phyloP scores from a whole-genome alignment of 202 grass and related monocot species.

The Brachypodium distachyon region DNA sequence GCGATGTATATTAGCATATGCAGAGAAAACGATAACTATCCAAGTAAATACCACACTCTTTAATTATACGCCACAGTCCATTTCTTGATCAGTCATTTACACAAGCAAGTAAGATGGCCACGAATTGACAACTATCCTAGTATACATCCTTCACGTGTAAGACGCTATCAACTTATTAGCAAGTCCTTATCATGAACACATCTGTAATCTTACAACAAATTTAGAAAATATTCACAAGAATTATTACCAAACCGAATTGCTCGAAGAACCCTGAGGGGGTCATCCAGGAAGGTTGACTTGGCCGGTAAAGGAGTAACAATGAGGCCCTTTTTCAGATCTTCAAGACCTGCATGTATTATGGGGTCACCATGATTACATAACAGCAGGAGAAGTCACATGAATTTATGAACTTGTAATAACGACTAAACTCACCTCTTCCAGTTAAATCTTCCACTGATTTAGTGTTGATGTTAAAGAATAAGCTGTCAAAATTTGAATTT shows the following conservation, averaged over 20 bases:
- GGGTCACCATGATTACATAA: constrained; percentile 19
- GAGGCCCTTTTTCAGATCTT: constrained; percentile 64
- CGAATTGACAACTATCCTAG: not conserved
- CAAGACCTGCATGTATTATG: constrained; percentile 49
- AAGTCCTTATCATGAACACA: not conserved
- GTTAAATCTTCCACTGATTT: constrained; percentile 85
- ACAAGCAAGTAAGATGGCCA: not conserved
- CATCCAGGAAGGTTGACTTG: constrained; percentile 93
- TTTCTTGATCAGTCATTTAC: not conserved
- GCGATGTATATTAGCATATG: constrained; percentile 9
- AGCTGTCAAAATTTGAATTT: constrained; percentile 39
- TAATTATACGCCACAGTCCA: not conserved
- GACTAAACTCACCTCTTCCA: constrained; percentile 57
- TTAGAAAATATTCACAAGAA: not conserved
- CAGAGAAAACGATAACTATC: constrained; percentile 4
- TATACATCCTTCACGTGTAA: too few species aligned
- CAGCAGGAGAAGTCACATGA: not conserved
- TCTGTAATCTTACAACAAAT: not conserved
- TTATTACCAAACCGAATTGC: constrained; percentile 89
- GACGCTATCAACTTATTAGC: too few species aligned
- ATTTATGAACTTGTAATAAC: constrained; percentile 11
- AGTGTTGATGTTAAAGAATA: constrained; percentile 96
- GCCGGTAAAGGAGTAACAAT: constrained; percentile 87
- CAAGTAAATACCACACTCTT: not conserved
- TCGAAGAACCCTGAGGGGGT: constrained; percentile 95